A percentile compares a stretch with the other conserved stretches of the same genome.
phyloP scores from a whole-genome alignment of 192 early-diverging fungal species.

The Chytriomyces sp. region DNA sequence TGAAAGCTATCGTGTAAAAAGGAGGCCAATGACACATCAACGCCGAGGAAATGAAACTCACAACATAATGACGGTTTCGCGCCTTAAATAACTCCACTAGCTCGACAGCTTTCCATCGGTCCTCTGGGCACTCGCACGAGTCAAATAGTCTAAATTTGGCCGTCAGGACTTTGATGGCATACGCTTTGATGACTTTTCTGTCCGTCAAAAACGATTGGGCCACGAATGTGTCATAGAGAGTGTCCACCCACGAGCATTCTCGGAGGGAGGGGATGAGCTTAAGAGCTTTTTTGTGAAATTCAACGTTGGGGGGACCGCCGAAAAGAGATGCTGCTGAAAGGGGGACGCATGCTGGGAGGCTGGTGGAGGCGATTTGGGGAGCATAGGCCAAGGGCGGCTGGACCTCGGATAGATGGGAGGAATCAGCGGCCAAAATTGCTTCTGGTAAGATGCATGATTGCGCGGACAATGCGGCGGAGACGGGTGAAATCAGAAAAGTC shows the following conservation, averaged over 20 bases:
- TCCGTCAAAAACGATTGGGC: neutral
- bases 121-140: neutral
- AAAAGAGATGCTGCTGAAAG: constrained; percentile 4
- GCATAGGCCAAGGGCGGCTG: no score
- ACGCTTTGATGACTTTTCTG: neutral
- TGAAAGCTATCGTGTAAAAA: no score
- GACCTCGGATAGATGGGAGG: no score
- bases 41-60: neutral
- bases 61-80: neutral
- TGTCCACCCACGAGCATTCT: constrained; percentile 6
- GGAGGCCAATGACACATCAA: no score
- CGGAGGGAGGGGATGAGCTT: constrained; percentile 1
- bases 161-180: constrained; percentile 2
- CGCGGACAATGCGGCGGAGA: no score
- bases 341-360: no score
- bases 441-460: no score
- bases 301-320: constrained; percentile 17
- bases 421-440: no score
- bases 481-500: no score
- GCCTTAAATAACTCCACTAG: constrained; percentile 8
- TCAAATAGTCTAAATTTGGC: neutral
- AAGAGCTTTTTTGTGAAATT: constrained; percentile 19
- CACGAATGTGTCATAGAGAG: constrained; percentile 13
- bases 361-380: no score
- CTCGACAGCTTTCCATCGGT: neutral